A percentile compares a stretch with the other conserved stretches of the same genome.
Conservation (phyloP, 495 filamentous ascomycete genomes). For the Hapsidospora chrysogenum region DNA sequence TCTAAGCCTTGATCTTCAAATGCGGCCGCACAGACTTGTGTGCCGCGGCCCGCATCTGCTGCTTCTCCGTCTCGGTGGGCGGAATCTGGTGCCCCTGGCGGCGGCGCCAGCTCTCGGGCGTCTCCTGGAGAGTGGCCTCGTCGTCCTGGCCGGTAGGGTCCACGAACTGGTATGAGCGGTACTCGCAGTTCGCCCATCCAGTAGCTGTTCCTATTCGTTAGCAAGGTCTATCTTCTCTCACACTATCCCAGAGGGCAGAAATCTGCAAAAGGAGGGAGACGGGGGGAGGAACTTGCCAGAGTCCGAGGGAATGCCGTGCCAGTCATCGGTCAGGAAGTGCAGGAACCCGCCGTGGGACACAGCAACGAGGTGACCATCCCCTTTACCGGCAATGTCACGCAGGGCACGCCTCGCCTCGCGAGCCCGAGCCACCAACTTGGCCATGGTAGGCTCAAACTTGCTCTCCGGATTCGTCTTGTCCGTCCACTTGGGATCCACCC, state of each 20-base stretch:
- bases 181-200: constrained; percentile 76
- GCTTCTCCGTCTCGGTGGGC: constrained; percentile 25
- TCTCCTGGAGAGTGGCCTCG: constrained; percentile 42
- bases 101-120: constrained; percentile 34
- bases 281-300: constrained; percentile 25
- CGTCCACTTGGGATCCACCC: constrained; percentile 52
- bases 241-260: neutral
- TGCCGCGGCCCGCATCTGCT: constrained; percentile 17
- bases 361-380: constrained; percentile 42
- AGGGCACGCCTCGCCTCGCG: constrained; percentile 50
- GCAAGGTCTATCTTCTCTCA: neutral
- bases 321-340: constrained; percentile 71
- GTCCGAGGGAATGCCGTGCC: constrained; percentile 41
- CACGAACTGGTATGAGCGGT: constrained; percentile 54
- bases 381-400: constrained; percentile 29
- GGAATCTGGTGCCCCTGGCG: constrained; percentile 31
- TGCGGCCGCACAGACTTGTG: constrained; percentile 7
- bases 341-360: constrained; percentile 31
- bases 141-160: constrained; percentile 37
- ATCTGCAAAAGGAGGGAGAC: neutral
- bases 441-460: constrained; percentile 38
- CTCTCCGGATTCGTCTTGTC: constrained; percentile 39
- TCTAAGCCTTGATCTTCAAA: neutral
- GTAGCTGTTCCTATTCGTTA: constrained; percentile 32
- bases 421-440: constrained; percentile 45